A percentile compares a stretch with the other conserved stretches of the same genome.
These are phyloP conservation scores for Talaromyces albobiverticillius DNA, from an alignment of 2,329 filamentous ascomycete genomes.

Conservation along the genomic window DNA sequence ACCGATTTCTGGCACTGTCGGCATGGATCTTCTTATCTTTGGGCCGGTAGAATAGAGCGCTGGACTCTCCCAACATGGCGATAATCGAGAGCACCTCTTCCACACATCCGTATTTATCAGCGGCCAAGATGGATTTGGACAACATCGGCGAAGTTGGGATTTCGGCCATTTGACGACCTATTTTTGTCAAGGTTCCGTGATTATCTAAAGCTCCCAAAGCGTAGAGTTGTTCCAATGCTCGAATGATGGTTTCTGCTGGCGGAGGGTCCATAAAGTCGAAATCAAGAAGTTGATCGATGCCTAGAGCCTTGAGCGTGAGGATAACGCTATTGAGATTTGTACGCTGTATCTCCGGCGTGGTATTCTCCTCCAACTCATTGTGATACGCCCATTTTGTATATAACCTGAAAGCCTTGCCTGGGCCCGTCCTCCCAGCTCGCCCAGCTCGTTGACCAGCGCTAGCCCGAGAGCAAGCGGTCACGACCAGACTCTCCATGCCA, in stretches of 20 bases:
- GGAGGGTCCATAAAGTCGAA: conserved; percentile 98
- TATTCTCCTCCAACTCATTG: conserved; percentile 90
- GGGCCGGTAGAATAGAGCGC: conserved; percentile 86
- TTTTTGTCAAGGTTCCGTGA: conserved; percentile 81
- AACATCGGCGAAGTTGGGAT: conserved; percentile 92
- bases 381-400: conserved; percentile 94
- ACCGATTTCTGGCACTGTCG: conserved; percentile 82
- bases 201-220: conserved; percentile 86
- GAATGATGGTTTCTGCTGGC: conserved; percentile 82
- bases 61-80: conserved; percentile 88
- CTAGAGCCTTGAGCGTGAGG: conserved; percentile 80
- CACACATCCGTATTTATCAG: conserved; percentile 86
- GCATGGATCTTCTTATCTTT: conserved; percentile 98
- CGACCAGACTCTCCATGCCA: conserved; percentile 87
- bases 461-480: conserved; percentile 86
- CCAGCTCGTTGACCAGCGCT: conserved; percentile 91
- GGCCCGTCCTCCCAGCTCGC: conserved; percentile 85
- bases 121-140: conserved; percentile 81
- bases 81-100: conserved; percentile 91
- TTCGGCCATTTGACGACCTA: conserved; percentile 92
- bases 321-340: conserved; percentile 84
- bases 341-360: conserved; percentile 88
- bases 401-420: conserved; percentile 88
- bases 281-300: conserved; percentile 86
- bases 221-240: conserved; percentile 85